Conservation (phyloP, 2,329 filamentous ascomycete genomes). For the Neurospora crassa region DNA sequence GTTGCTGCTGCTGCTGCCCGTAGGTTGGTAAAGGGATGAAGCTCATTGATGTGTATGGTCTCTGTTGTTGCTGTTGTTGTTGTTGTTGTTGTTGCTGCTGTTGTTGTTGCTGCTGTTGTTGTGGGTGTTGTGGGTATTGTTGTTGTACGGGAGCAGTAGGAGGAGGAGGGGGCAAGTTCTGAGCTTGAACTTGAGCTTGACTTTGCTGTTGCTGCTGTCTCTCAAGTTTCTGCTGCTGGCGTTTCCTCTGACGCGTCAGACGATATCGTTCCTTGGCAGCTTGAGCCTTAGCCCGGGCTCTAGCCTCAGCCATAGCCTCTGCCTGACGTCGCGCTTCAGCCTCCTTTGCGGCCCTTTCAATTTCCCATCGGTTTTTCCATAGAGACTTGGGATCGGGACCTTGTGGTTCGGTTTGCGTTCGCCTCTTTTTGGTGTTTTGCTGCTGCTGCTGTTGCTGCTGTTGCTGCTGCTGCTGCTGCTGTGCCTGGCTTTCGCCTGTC, state of each 20-base stretch:
- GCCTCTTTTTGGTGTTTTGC: background rate
- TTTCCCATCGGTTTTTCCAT: background rate
- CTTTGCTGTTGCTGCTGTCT: background rate
- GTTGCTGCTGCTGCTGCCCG: background rate
- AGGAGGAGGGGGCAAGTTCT: background rate
- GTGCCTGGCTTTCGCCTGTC: background rate
- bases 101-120: too few relatives aligned
- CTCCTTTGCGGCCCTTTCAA: background rate
- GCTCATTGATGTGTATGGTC: background rate
- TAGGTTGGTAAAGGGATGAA: background rate
- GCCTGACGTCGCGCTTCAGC: background rate
- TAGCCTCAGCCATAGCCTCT: background rate
- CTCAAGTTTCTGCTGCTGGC: background rate
- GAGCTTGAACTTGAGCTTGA: background rate
- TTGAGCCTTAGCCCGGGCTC: background rate
- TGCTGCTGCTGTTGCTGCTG: background rate
- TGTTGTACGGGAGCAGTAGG: background rate
- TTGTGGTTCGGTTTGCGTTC: background rate
- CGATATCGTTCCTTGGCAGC: background rate
- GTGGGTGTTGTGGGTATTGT: background rate
- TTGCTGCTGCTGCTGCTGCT: background rate
- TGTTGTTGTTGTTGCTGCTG: background rate
- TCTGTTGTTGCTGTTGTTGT: background rate
- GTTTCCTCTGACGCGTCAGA: background rate
- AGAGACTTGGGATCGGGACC: background rate